phyloP scores from a whole-genome alignment of 257 asterid genomes.

The Datura wrightii region DNA sequence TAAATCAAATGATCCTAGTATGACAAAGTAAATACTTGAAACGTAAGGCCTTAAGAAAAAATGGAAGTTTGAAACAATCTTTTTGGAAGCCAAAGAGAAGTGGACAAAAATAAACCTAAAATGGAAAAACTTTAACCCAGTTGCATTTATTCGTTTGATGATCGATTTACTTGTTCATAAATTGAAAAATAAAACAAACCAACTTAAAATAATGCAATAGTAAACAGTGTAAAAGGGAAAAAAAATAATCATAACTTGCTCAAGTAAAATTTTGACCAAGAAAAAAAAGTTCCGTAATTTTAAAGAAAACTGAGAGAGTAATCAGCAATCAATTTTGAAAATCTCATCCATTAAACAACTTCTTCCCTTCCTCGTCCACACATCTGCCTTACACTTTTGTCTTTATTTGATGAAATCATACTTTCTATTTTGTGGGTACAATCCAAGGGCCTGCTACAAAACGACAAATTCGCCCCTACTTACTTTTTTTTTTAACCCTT shows the following conservation, averaged over 20 bases:
- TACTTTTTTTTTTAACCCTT: not conserved
- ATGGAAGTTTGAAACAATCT: too few species aligned
- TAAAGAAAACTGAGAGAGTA: not conserved
- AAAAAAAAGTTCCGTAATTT: not conserved
- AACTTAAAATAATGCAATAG: too few species aligned
- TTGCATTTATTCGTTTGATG: too few species aligned
- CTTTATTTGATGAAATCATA: not conserved
- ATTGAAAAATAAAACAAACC: too few species aligned
- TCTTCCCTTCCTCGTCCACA: conserved; percentile 24
- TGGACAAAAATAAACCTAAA: too few species aligned
- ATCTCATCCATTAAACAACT: conserved; percentile 19
- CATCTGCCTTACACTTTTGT: not conserved
- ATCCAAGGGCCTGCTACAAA: not conserved
- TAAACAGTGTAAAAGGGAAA: too few species aligned
- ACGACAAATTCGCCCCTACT: conserved; percentile 2
- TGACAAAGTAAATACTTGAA: not conserved
- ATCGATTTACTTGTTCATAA: too few species aligned
- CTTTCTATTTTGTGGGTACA: not conserved
- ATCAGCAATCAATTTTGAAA: conserved; percentile 6
- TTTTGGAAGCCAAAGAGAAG: too few species aligned
- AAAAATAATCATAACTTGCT: not conserved
- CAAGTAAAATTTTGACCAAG: not conserved
- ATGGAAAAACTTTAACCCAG: too few species aligned
- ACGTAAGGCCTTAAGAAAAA: not conserved
- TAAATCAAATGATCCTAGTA: not conserved